Conservation (phyloP, 2,329 filamentous ascomycete genomes). For the Diaporthe vexans region DNA sequence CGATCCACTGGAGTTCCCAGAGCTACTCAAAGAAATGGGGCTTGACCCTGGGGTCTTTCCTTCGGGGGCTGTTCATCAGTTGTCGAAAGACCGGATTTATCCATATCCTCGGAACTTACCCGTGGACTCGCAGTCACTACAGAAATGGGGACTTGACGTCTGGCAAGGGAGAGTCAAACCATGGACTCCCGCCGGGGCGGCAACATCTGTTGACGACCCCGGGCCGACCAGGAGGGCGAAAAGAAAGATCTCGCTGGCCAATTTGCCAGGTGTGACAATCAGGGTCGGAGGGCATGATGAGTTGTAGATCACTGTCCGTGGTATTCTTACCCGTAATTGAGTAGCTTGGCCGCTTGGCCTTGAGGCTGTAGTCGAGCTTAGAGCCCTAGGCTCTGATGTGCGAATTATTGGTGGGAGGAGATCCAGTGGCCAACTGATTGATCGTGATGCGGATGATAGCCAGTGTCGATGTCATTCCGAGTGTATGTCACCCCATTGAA, state of each 20-base stretch:
- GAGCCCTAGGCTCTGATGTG: not conserved
- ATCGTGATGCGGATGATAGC: not conserved
- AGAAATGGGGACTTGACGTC: conserved; percentile 55
- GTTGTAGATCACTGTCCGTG: conserved; percentile 21
- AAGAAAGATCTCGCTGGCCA: conserved; percentile 42
- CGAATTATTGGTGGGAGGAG: not conserved
- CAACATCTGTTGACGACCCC: conserved; percentile 45
- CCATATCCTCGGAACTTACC: conserved; percentile 51
- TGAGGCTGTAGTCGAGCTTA: not conserved
- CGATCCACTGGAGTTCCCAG: conserved; percentile 54
- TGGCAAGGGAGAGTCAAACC: conserved; percentile 54
- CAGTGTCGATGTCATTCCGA: not conserved
- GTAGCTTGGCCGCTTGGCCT: not conserved
- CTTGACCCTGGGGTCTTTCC: conserved; percentile 49
- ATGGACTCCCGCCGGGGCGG: conserved; percentile 50
- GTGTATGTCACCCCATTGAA: not conserved
- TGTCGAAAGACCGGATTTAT: conserved; percentile 53
- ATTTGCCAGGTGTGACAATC: conserved; percentile 45
- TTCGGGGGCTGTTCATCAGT: conserved; percentile 53
- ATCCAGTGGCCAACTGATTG: not conserved
- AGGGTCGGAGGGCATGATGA: conserved; percentile 44
- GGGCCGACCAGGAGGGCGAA: conserved; percentile 46
- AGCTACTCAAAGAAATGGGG: conserved; percentile 51
- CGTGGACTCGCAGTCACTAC: conserved; percentile 48
- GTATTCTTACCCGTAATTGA: no score